These are phyloP conservation scores for Bolboschoenus planiculmis DNA, from an alignment of 176 grass and related monocot species.

Conservation along the genomic window DNA sequence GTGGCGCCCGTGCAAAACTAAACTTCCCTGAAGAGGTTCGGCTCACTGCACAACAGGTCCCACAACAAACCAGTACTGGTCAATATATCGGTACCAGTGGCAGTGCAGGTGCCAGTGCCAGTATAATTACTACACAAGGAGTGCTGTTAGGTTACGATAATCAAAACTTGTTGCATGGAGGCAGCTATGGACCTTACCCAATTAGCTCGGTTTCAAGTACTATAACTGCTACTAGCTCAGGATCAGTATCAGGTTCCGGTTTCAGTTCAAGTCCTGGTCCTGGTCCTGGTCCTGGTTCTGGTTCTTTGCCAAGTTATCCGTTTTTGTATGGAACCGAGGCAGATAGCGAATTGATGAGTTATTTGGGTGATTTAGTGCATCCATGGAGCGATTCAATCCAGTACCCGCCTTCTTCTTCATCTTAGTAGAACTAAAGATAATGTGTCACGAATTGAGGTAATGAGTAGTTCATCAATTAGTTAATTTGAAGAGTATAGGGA, in stretches of 20 bases:
- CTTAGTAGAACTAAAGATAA: not conserved
- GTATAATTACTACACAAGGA: not conserved
- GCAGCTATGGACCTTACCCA: conserved; percentile 15
- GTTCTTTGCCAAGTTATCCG: not conserved
- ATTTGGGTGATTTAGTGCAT: not conserved
- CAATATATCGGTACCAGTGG: conserved; percentile 1
- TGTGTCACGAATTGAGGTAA: not conserved
- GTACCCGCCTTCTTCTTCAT: conserved; percentile 29
- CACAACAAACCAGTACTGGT: not conserved
- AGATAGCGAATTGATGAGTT: conserved; percentile 22
- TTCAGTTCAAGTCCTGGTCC: not conserved
- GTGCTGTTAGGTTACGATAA: not conserved
- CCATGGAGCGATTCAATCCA: conserved; percentile 22
- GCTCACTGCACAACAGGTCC: conserved; percentile 30
- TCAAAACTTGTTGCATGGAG: not conserved
- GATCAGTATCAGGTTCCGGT: conserved; percentile 5
- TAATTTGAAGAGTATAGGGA: not conserved
- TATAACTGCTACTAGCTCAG: conserved; percentile 5
- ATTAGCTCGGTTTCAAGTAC: conserved; percentile 17
- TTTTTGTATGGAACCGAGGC: not conserved
- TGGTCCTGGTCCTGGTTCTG: not conserved
- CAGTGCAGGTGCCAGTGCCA: not conserved
- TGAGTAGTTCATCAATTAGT: conserved; percentile 7
- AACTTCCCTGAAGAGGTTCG: conserved; percentile 94
- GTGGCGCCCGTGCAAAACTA: conserved; percentile 89